Evolutionary conservation across 805 yeast species (phyloP), one percentile per base, ranked within the genome.

Genomic region (Saccharomyces paradoxus): DNA sequence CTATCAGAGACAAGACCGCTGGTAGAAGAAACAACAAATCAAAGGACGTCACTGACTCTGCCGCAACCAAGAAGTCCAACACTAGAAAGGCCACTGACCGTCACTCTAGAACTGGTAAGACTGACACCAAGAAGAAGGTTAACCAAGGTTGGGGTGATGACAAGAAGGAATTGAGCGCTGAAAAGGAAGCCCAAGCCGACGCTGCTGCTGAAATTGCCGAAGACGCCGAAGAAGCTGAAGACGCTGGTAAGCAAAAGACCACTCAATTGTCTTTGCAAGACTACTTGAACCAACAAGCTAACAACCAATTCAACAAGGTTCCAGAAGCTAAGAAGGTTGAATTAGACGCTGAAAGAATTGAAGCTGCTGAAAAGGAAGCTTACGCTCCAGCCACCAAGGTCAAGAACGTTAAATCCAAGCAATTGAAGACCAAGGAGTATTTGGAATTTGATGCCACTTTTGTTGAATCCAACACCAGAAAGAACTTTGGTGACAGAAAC

Each of bases 131-230:
- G 65, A 91, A 89, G 85, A 84, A 86, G 74, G 80, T 86, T 69
- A 81, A 79, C 73, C 85, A 84, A 76, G 91, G 90, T 63, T 89
- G 96, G 92, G 96, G 96, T 71, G 89, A 84, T 70, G 82, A 85
- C 74, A 76, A 76, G 64, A 81, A 78, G 71, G 87, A 83, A 79
- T 79, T 76, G 69, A 86, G 79, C 62, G 86, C 78, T 61, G 89
- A 83, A 72, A 64, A 64, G 57, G 83, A 81, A 60, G 84, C 81
- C 60, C 66, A 78, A 68, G 79, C 77, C 71, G 88, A 84, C 79
- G 82, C 79, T 71, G 86, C 77, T 62, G 87, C 81, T 63, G 89
- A 83, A 74, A 62, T 67, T 32, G 59, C 53, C 59, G 87, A 81
- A 62, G 87, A 80, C 58, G 71, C 69, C 51, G 77, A 77, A 69